Evolutionary conservation across 1,284 basidiomycete genomes (phyloP), one percentile per base, ranked within the genome.

Genomic region (Caloboletus inedulis): DNA sequence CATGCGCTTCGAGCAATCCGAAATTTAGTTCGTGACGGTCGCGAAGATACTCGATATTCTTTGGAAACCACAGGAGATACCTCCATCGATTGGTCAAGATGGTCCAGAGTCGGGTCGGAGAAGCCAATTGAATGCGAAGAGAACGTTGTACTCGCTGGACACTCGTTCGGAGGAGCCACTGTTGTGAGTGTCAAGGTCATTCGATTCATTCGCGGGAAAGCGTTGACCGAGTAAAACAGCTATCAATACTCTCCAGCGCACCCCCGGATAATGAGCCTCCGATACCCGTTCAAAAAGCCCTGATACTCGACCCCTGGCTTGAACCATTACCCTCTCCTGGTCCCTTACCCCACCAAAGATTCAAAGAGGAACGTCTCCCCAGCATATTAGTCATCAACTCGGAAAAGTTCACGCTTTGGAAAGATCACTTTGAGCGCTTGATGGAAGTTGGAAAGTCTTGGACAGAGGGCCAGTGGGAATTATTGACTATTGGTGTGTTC

Each of bases 151-250:
- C 72, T 90, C 25, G 74, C 79, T 0, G 89, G 87, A 0, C 89
- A 91, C 64, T 89, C 87, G 1, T 91, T 91, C 61, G 89, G 89
- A 21, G 88, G 85, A 7, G 85, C 85, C 42, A 89, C 88, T 5
- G 68, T 83, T 41, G 87, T 87, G 62, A 61, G 81, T 74, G 13
- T 57, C 42, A 54, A 46, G 30, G 49, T 41, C 13, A 50, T 36
- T 49, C 56, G 33, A 36, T 27, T 49, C 47, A 21, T 47, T 43
- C 40, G 37, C 10, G 45, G 18, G 5, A 43, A 34, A 19, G 9
- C 1, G 6, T 29, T 46, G 30, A 50, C 33, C n/a, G 12, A 49
- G 18, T 34, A 19, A 16, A n/a, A 37, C 16, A 85, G 83, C 64
- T 85, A 43, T 79, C 79, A 3, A 64, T 84, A 14, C 68, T 86